These are phyloP conservation scores for Eucalyptus microcorys DNA, from an alignment of 345 rosid genomes.

Conservation along the genomic window DNA sequence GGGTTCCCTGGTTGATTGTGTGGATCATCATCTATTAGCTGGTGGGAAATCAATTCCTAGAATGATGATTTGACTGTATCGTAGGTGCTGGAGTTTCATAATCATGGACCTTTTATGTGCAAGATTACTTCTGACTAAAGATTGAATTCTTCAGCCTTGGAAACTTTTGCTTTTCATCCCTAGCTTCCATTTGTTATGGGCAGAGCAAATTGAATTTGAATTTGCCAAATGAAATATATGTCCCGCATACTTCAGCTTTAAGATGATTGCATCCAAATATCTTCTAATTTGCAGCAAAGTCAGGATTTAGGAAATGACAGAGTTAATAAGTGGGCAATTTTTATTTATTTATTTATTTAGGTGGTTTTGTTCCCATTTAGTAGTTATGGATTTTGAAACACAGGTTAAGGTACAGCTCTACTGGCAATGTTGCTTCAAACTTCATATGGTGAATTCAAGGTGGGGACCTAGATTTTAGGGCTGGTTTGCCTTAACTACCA, in stretches of 20 bases:
- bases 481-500: not conserved
- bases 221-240: not conserved
- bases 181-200: not conserved
- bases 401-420: not conserved
- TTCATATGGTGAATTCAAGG: not conserved
- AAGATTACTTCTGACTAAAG: not conserved
- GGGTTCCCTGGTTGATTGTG: not conserved
- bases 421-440: not conserved
- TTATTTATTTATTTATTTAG: not conserved
- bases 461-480: not conserved
- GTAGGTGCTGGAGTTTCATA: not conserved
- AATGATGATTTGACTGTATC: not conserved
- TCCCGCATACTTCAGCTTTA: not conserved
- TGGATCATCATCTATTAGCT: not conserved
- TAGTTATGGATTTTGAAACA: not conserved
- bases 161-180: not conserved
- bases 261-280: not conserved
- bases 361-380: not conserved
- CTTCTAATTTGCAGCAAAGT: not conserved
- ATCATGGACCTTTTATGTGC: not conserved
- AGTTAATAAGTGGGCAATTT: not conserved
- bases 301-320: not conserved
- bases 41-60: not conserved
- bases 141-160: not conserved
- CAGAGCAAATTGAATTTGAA: not conserved